Conservation (phyloP, 2,329 filamentous ascomycete genomes). For the Aplosporella prunicola region DNA sequence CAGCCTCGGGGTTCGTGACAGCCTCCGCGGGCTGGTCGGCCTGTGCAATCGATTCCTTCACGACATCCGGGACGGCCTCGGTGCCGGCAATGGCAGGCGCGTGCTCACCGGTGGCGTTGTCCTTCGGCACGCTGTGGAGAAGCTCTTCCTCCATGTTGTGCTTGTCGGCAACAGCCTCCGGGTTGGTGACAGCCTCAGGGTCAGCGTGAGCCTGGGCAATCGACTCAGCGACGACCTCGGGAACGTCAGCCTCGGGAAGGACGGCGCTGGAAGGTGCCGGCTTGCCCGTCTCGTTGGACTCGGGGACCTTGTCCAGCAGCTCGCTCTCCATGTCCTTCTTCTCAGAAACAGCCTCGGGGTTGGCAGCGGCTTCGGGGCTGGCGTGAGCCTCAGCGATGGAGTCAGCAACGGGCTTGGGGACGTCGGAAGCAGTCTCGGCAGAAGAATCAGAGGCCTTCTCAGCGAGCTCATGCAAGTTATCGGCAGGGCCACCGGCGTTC, state of each 20-base stretch:
- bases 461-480: slow-evolving; percentile 4
- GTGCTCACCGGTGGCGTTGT: slow-evolving; percentile 18
- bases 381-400: slow-evolving; percentile 43
- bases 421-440: not conserved
- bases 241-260: slow-evolving; percentile 34
- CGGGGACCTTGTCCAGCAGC: slow-evolving; percentile 53
- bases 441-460: slow-evolving; percentile 1
- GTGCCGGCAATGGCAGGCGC: slow-evolving; percentile 15
- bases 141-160: slow-evolving; percentile 14
- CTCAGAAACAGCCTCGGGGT: slow-evolving; percentile 58
- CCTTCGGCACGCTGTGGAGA: slow-evolving; percentile 5
- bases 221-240: slow-evolving; percentile 49
- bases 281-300: slow-evolving; percentile 32
- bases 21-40: slow-evolving; percentile 61
- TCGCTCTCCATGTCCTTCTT: slow-evolving; percentile 69
- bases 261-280: slow-evolving; percentile 33
- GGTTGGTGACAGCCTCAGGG: slow-evolving; percentile 15
- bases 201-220: slow-evolving; percentile 33
- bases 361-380: slow-evolving; percentile 62
- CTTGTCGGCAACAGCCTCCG: slow-evolving; percentile 13
- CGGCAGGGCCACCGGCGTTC: slow-evolving; percentile 11
- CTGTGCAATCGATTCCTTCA: slow-evolving; percentile 35
- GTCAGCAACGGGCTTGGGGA: slow-evolving; percentile 21
- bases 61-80: slow-evolving; percentile 27
- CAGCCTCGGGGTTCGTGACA: slow-evolving; percentile 55